Conservation (phyloP, 1,139 yeast species). For the Candida frijolesensis region DNA sequence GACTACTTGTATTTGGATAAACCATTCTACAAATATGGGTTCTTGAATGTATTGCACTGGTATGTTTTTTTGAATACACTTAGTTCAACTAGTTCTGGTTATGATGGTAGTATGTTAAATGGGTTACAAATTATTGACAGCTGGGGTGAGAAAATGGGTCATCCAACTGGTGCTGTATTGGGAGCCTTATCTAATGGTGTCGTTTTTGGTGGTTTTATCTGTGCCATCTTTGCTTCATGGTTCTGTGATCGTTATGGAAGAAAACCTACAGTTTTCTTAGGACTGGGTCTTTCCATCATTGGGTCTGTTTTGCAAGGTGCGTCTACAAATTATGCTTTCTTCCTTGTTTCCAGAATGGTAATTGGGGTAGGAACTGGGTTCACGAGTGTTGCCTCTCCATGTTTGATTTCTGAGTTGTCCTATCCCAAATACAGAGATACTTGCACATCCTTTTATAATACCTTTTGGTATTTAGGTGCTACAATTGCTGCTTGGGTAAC, state of each 20-base stretch:
- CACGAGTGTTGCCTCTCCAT: constrained; percentile 39
- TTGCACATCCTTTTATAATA: constrained; percentile 49
- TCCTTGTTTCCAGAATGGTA: constrained; percentile 38
- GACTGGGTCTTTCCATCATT: constrained; percentile 29
- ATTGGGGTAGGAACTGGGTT: constrained; percentile 45
- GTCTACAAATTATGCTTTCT: constrained; percentile 40
- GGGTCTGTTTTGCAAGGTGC: constrained; percentile 48
- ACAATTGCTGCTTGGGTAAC: constrained; percentile 57
- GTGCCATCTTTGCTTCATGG: constrained; percentile 24
- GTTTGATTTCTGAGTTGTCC: constrained; percentile 43
- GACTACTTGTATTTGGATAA: constrained; percentile 11
- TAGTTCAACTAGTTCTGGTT: constrained; percentile 52
- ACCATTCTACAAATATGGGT: constrained; percentile 28
- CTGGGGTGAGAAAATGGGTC: constrained; percentile 39
- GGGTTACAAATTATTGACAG: constrained; percentile 47
- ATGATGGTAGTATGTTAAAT: constrained; percentile 54
- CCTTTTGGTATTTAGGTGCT: constrained; percentile 56
- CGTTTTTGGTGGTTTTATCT: constrained; percentile 25
- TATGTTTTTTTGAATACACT: constrained; percentile 41
- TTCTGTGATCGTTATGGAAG: constrained; percentile 36
- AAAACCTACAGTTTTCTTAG: constrained; percentile 28
- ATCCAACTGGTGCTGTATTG: constrained; percentile 44
- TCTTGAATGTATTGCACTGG: constrained; percentile 37
- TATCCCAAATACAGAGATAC: constrained; percentile 52
- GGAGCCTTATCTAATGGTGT: constrained; percentile 47